Conservation (phyloP, 306 rosid genomes). For the Cucurbita maxima region DNA sequence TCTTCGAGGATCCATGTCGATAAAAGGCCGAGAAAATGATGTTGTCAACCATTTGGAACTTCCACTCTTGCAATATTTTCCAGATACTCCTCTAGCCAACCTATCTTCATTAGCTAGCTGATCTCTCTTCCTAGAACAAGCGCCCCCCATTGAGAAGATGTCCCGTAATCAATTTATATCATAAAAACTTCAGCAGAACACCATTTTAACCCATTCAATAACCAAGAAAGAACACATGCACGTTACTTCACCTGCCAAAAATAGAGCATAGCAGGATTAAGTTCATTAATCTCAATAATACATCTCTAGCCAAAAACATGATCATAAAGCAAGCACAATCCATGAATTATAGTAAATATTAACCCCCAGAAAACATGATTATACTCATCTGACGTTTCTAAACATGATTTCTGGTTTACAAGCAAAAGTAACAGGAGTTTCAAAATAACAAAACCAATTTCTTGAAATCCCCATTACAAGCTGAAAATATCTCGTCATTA, state of each 20-base stretch:
- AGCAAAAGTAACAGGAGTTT: neutral
- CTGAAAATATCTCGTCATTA: neutral
- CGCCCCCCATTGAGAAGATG: slow-evolving; percentile 73
- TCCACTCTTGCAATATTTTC: slow-evolving; percentile 61
- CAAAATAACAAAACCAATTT: neutral
- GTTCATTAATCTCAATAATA: slow-evolving; percentile 1
- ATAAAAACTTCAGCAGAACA: slow-evolving; percentile 25
- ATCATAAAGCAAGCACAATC: neutral
- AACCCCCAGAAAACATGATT: neutral
- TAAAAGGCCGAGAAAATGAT: slow-evolving; percentile 41
- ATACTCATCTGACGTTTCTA: neutral
- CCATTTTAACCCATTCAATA: slow-evolving; percentile 22
- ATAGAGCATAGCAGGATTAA: slow-evolving; percentile 17
- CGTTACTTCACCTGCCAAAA: slow-evolving; percentile 25
- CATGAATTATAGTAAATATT: neutral
- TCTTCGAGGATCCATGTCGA: slow-evolving; percentile 26
- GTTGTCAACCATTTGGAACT: slow-evolving; percentile 85
- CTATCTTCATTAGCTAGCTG: slow-evolving; percentile 36
- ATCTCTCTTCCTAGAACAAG: slow-evolving; percentile 77
- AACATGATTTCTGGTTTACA: neutral
- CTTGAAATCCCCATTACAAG: neutral
- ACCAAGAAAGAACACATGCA: slow-evolving; percentile 21
- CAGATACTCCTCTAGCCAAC: slow-evolving; percentile 27
- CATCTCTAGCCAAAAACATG: neutral
- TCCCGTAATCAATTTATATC: slow-evolving; percentile 21